Conservation (phyloP, 2,329 filamentous ascomycete genomes). For the Drechslera avenae region DNA sequence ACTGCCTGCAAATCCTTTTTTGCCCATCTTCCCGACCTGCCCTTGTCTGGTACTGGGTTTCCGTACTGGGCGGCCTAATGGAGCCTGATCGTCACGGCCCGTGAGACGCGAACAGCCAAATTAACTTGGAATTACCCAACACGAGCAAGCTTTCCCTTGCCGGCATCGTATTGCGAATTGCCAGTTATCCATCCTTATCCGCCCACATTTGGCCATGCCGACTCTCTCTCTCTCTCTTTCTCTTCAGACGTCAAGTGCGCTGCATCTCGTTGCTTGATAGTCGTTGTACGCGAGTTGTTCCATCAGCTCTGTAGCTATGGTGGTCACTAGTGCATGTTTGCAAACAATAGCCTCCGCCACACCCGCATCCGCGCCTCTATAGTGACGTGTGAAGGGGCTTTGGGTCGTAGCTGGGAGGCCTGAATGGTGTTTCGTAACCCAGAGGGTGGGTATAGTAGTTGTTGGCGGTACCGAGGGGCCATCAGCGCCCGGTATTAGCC, state of each 20-base stretch:
- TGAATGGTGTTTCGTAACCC: neutral
- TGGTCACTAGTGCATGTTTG: no score
- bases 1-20: slow-evolving; percentile 1
- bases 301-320: no score
- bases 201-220: no score
- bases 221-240: no score
- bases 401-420: neutral
- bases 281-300: no score
- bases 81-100: slow-evolving; percentile 20
- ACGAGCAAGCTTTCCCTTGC: slow-evolving; percentile 15
- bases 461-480: neutral
- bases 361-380: no score
- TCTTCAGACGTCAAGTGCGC: no score
- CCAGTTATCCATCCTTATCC: no score
- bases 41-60: slow-evolving; percentile 4
- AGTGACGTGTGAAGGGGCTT: no score
- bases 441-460: neutral
- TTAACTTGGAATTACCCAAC: slow-evolving; percentile 26
- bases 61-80: slow-evolving; percentile 3
- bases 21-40: slow-evolving; percentile 11
- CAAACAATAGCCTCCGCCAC: no score
- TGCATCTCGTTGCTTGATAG: no score
- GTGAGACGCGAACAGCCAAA: slow-evolving; percentile 23
- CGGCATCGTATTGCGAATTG: slow-evolving; percentile 7
- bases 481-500: neutral